Conservation (phyloP, 352 stramenopile genomes). For the Pythium rishiriense region DNA sequence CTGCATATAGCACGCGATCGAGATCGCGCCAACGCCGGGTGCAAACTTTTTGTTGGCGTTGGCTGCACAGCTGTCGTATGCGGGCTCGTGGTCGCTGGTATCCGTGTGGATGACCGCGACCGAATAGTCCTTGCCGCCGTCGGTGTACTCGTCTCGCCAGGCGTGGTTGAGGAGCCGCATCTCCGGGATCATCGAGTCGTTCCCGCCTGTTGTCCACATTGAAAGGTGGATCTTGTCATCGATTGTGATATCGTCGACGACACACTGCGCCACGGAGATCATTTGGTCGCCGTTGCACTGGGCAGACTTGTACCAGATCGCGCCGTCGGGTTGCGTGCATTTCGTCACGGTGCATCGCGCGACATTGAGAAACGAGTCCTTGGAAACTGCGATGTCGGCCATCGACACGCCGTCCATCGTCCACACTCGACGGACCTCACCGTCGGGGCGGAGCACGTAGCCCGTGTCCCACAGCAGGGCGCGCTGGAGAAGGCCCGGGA, state of each 20-base stretch:
- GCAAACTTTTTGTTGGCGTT: not conserved
- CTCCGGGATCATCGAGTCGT: not conserved
- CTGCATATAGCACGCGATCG: not conserved
- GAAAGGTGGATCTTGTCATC: not conserved
- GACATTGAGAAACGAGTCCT: not conserved
- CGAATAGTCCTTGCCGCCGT: not conserved
- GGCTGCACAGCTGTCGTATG: not conserved
- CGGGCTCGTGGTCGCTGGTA: not conserved
- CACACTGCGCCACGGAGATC: slow-evolving; percentile 6
- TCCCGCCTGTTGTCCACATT: slow-evolving; percentile 7
- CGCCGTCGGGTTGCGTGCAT: slow-evolving; percentile 17
- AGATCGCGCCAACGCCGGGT: not conserved
- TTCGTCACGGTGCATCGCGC: slow-evolving; percentile 5
- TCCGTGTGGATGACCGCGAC: not conserved
- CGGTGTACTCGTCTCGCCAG: not conserved
- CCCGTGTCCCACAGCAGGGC: slow-evolving; percentile 30
- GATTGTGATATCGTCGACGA: slow-evolving; percentile 3
- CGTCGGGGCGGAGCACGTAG: slow-evolving; percentile 3
- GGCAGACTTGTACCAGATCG: slow-evolving; percentile 7
- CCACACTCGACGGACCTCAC: slow-evolving; percentile 15
- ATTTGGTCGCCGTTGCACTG: slow-evolving; percentile 20
- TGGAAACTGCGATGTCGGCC: slow-evolving; percentile 22
- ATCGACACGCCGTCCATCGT: slow-evolving; percentile 24
- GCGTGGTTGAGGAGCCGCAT: not conserved
- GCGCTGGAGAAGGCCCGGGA: slow-evolving; percentile 25